Conservation (phyloP, 441 rosid species). For the Adansonia rubrostipa region DNA sequence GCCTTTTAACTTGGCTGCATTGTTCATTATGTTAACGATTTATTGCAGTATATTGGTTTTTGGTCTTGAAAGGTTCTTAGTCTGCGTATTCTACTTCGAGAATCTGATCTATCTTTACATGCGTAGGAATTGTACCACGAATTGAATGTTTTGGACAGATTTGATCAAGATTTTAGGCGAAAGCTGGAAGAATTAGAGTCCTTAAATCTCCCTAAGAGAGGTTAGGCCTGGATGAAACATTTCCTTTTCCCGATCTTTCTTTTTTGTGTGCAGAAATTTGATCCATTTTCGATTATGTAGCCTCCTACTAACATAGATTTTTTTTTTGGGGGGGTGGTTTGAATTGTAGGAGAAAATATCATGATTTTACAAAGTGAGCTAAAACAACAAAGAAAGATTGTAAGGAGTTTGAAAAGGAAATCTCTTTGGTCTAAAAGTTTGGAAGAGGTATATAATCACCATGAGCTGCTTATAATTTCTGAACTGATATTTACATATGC, state of each 20-base stretch:
- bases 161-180: constrained; percentile 70
- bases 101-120: constrained; percentile 27
- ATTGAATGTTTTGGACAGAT: constrained; percentile 76
- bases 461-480: constrained; percentile 24
- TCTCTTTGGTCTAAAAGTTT: constrained; percentile 74
- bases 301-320: constrained; percentile 27
- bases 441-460: constrained; percentile 56
- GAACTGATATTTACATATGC: background rate
- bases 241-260: constrained; percentile 1
- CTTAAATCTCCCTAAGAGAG: constrained; percentile 71
- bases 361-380: constrained; percentile 62
- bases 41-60: background rate
- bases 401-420: constrained; percentile 62
- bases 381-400: constrained; percentile 74
- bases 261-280: background rate
- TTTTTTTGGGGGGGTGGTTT: background rate
- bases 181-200: constrained; percentile 70
- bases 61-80: constrained; percentile 16
- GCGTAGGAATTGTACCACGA: constrained; percentile 87
- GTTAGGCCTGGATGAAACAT: constrained; percentile 38
- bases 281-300: background rate
- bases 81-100: constrained; percentile 22
- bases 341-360: constrained; percentile 65
- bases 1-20: background rate
- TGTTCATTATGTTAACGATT: background rate